Evolutionary conservation across 2,329 filamentous ascomycete genomes (phyloP), one percentile per base, ranked within the genome.

Genomic region (Verticillium nonalfalfae): DNA sequence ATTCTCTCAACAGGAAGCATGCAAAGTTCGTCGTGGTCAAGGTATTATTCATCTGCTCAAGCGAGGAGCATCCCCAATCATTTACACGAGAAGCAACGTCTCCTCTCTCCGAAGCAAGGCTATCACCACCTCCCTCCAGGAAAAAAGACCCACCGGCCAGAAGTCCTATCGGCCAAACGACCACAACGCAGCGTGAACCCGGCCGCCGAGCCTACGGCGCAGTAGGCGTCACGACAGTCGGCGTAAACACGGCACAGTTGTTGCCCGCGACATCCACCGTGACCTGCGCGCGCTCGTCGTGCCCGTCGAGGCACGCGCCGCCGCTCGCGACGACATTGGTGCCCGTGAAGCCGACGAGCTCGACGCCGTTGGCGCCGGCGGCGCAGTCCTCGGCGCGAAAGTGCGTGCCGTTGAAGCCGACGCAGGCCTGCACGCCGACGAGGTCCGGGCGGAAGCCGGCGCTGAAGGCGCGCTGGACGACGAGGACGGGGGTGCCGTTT

Each of bases 381-480:
- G 65, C 67, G 62, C 76, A 78, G 66, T 75, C 73, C 61, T 72
- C 68, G 9, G 75, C 75, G 26, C 67, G 65, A 67, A 78, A 75
- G 21, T 69, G 67, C 7, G 72, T 76, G 36, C 73, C 71, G 63
- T 77, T 76, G 69, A 75, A 77, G 13, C 73, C 75, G 14, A 78
- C 69, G 62, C 76, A 78, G 13, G 71, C 75, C 55, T 74, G 64
- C 56, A 71, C 68, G 59, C 65, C 69, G 6, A 76, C 74, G 7
- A 78, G 71, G 63, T 78, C 75, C 9, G 70, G 68, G 0, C 74
- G 70, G 67, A 77, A 77, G 31, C 68, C 74, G n/a, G 69, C 68
- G 21, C 67, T 69, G 64, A 77, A 77, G 7, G 68, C 63, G 36
- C 74, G 71, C 66, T 78, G 75, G 6, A 78, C 72, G 10, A 72